Base-by-base conservation (phyloP, 108 stramenopile species). In the Fistulifera pelliculosa region DNA sequence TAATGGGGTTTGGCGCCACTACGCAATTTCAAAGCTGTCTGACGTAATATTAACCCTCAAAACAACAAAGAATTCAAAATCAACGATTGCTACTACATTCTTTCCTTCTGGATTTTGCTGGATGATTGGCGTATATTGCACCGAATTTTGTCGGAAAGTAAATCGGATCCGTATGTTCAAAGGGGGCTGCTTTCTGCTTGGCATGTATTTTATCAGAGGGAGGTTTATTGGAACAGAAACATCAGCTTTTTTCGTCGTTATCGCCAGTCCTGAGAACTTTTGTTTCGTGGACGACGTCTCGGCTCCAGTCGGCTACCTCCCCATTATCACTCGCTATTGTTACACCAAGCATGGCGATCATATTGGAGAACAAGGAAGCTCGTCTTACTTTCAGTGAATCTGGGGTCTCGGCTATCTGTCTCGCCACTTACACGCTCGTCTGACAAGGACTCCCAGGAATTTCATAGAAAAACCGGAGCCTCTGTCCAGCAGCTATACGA, bases 401-500 rank as follows among this genome's bases (percentile, higher is more conserved):
- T 83, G 87, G n/a, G 87, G 87, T 13, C 79, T 89, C 55, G 83
- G 79, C 13, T 89, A 76, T 39, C 58, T 85, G 0, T 66, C 68
- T 16, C 75, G 81, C 21, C 80, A 80, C 66, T 58, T 89, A 31
- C 58, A 74, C 11, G 21, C 23, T 17, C 47, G 6, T 25, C 50
- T 6, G 23, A 51, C 18, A 26, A 35, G 31, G 31, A 35, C 8
- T 8, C 31, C 31, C 3, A 35, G 6, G 31, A 35, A 3, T 8
- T 51, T 47, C 44, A 3, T 3, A 35, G 31, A 47, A 51, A 51
- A 27, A 22, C n/a, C 7, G 28, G 53, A 35, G 65, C 64, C 38
- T 70, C 69, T 5, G 78, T 91, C 7, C 95, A 97, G 64, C 87
- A 91, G 43, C 52, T 93, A 1, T 97, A 97, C 69, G 96, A 95